Evolutionary conservation across 768 basidiomycete species (phyloP), one percentile per base, ranked within the genome.

Genomic region (Gyrodon lividus): DNA sequence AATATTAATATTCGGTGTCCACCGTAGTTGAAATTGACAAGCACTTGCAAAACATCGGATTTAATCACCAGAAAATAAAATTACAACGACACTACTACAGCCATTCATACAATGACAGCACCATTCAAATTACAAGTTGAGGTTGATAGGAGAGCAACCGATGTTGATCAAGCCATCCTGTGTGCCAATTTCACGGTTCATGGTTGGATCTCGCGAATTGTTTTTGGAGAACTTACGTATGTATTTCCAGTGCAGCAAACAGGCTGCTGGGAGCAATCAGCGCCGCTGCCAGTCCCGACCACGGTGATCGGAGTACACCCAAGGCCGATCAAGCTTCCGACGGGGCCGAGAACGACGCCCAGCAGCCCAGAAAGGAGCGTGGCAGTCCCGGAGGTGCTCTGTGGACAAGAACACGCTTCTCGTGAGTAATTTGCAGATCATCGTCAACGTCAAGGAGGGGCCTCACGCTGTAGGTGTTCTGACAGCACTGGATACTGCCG

Each of bases 231-330:
- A 28, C 79, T 77, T 28, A 72, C 72, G 63, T 72, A 78, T 44
- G 59, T 54, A 54, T 79, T 77, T 52, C 72, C 69, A 22, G 65
- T 52, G 60, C 80, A 81, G 62, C 79, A 81, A 33, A 79, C 73
- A 12, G 75, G 64, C 57, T 79, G n/a, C 35, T 42, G 50, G 19
- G 26, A 41, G 44, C 34, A 50, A 74, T 37, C 59, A 48, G 52
- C 56, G 67, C 9, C 64, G n/a, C 20, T 59, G 22, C 71, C 69
- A 48, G 68, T 35, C 8, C 72, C 75, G 46, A 70, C 23, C 12
- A 48, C 52, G 31, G 56, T 50, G 42, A 77, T 41, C 28, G 72
- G 69, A 17, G 69, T 64, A 57, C 77, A 79, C 6, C 51, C 64
- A 3, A 73, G 16, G 31, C 76, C 77, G 44, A 77, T 23, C 5